phyloP scores from a whole-genome alignment of 129 eudicot species.

The Flaveria trinervia region DNA sequence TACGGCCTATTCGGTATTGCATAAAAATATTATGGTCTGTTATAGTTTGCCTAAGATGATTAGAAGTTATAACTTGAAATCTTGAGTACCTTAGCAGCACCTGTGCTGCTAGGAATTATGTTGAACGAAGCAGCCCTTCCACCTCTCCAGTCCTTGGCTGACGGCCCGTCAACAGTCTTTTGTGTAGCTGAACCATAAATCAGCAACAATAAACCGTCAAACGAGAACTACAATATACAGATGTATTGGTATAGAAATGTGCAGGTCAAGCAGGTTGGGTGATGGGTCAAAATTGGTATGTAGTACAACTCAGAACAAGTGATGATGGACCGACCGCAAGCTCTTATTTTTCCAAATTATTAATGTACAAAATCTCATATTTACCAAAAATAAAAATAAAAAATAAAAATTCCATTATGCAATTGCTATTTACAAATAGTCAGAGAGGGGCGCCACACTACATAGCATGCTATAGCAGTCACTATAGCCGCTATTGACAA shows the following conservation, averaged over 20 bases:
- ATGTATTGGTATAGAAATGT: neutral
- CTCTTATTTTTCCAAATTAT: neutral
- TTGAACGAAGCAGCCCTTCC: slow-evolving; percentile 76
- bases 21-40: neutral
- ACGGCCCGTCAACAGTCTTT: slow-evolving; percentile 72
- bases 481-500: too few relatives aligned
- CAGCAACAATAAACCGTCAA: neutral
- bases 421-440: too few relatives aligned
- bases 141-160: slow-evolving; percentile 72
- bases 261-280: neutral
- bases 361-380: neutral
- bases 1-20: slow-evolving; percentile 49
- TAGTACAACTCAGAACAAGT: slow-evolving; percentile 1
- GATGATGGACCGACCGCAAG: neutral
- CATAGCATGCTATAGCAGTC: too few relatives aligned
- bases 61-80: neutral
- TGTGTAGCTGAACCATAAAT: slow-evolving; percentile 52
- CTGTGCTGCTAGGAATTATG: slow-evolving; percentile 76
- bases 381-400: too few relatives aligned
- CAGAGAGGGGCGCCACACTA: too few relatives aligned
- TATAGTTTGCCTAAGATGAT: neutral
- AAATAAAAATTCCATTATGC: too few relatives aligned
- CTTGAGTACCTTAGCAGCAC: slow-evolving; percentile 61
- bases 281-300: neutral
- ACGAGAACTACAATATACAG: neutral